Evolutionary conservation across 2,329 filamentous ascomycete genomes (phyloP).

Genomic region (Colletotrichum eremochloae): DNA sequence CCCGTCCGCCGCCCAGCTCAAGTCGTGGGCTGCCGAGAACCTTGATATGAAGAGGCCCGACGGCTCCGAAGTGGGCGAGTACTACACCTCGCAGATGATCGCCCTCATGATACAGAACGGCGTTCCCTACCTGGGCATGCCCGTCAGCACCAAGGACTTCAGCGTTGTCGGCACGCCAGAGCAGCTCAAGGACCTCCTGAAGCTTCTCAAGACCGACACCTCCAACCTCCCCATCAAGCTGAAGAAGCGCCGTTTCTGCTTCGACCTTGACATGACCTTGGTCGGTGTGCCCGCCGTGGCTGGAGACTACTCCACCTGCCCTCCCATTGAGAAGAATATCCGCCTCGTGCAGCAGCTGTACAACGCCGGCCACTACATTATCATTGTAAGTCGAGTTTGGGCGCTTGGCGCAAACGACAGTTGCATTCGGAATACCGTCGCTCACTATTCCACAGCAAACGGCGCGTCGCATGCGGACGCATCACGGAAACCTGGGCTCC

Average conservation of each 20-base stretch:
- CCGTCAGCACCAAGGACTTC: conserved; percentile 45
- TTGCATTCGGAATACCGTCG: too few species aligned
- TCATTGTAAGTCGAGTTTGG: conserved; percentile 46
- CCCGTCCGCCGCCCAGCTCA: conserved; percentile 45
- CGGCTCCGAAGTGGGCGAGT: conserved; percentile 46
- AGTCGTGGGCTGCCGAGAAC: conserved; percentile 45
- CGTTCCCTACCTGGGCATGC: conserved; percentile 46
- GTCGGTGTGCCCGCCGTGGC: conserved; percentile 47
- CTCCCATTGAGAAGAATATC: conserved; percentile 49
- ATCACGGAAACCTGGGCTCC: conserved; percentile 47
- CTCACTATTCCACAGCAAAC: conserved; percentile 44
- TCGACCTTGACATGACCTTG: conserved; percentile 50
- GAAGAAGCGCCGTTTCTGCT: conserved; percentile 50
- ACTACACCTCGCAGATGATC: conserved; percentile 48
- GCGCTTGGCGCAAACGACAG: conserved; percentile 11
- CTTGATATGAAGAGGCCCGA: conserved; percentile 44
- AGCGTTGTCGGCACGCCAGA: conserved; percentile 48
- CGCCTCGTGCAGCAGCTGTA: conserved; percentile 48
- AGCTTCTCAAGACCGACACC: conserved; percentile 45
- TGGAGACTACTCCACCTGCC: conserved; percentile 49
- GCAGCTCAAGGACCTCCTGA: conserved; percentile 48
- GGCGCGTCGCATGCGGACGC: conserved; percentile 48
- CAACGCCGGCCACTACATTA: conserved; percentile 49
- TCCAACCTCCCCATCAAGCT: conserved; percentile 43
- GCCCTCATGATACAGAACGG: conserved; percentile 46